phyloP scores from a whole-genome alignment of 352 stramenopile genomes.

The Aphanomyces cochlioides region DNA sequence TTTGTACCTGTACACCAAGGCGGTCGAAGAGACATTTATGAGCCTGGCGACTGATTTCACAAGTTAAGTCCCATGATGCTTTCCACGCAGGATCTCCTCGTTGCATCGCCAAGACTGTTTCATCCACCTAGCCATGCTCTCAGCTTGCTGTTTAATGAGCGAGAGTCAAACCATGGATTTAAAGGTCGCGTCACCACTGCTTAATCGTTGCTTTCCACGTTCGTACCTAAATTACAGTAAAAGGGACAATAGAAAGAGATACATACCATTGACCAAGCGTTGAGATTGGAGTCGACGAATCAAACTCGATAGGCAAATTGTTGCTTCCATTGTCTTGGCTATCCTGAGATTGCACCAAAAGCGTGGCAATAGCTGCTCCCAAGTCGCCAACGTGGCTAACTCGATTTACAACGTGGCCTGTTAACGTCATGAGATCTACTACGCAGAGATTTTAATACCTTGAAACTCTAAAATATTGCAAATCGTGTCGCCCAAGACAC shows the following conservation, averaged over 20 bases:
- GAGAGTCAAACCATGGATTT: conserved; percentile 35
- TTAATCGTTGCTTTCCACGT: conserved; percentile 50
- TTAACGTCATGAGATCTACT: neutral
- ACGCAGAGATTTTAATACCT: neutral
- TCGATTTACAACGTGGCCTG: conserved; percentile 56
- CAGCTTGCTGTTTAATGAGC: neutral
- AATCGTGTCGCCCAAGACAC: conserved; percentile 74
- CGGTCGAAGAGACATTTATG: conserved; percentile 65
- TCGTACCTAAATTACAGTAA: conserved; percentile 42
- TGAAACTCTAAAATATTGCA: conserved; percentile 79
- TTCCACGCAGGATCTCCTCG: conserved; percentile 28
- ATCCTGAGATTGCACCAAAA: conserved; percentile 68
- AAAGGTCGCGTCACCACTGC: conserved; percentile 42
- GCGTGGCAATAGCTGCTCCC: conserved; percentile 68
- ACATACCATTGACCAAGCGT: conserved; percentile 48
- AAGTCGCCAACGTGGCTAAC: conserved; percentile 79
- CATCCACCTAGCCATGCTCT: conserved; percentile 38
- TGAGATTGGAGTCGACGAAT: conserved; percentile 48
- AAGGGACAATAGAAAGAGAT: neutral
- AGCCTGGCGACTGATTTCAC: conserved; percentile 63
- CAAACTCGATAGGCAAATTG: neutral
- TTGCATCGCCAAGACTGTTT: conserved; percentile 71
- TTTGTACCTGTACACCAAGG: conserved; percentile 41
- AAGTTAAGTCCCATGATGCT: conserved; percentile 52
- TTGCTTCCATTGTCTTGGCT: conserved; percentile 28